Percentiles rank a stretch among this genome's conserved stretches.
phyloP scores from a whole-genome alignment of 805 yeast genomes.

The Millerago galiae region DNA sequence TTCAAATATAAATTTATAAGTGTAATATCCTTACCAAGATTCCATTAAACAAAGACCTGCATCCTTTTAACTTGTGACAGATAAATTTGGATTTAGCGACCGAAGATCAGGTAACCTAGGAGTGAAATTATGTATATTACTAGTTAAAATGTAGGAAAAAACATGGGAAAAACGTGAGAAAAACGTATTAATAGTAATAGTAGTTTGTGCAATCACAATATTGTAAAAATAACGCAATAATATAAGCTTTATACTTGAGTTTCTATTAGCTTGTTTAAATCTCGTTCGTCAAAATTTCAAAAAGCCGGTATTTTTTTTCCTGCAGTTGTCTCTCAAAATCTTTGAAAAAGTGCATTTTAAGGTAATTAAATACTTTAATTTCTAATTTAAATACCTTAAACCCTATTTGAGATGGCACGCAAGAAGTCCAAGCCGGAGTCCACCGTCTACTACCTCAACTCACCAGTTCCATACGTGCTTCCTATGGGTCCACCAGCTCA shows the following conservation, averaged over 20 bases:
- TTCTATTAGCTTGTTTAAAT: too few species aligned
- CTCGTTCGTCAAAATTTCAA: not conserved
- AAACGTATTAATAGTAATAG: too few species aligned
- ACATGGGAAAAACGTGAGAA: too few species aligned
- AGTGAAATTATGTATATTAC: not conserved
- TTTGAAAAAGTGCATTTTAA: not conserved
- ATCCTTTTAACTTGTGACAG: not conserved
- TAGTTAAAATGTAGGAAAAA: too few species aligned
- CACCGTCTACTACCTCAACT: conserved; percentile 7
- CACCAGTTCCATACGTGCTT: not conserved
- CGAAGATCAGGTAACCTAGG: not conserved
- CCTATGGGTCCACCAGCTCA: too few species aligned
- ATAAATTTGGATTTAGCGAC: not conserved
- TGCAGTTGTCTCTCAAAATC: conserved; percentile 4
- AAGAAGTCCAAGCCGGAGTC: conserved; percentile 4
- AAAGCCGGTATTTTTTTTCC: not conserved
- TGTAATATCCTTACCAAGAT: too few species aligned
- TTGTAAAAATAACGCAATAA: too few species aligned
- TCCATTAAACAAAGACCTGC: not conserved
- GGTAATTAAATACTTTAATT: not conserved
- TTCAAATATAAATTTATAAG: too few species aligned
- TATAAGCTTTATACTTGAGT: too few species aligned
- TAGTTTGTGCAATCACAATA: too few species aligned
- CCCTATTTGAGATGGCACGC: conserved; percentile 3
- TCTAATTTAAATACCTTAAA: not conserved